Evolutionary conservation across 805 yeast genomes (phyloP).

Genomic region (Citeromyces matritensis): DNA sequence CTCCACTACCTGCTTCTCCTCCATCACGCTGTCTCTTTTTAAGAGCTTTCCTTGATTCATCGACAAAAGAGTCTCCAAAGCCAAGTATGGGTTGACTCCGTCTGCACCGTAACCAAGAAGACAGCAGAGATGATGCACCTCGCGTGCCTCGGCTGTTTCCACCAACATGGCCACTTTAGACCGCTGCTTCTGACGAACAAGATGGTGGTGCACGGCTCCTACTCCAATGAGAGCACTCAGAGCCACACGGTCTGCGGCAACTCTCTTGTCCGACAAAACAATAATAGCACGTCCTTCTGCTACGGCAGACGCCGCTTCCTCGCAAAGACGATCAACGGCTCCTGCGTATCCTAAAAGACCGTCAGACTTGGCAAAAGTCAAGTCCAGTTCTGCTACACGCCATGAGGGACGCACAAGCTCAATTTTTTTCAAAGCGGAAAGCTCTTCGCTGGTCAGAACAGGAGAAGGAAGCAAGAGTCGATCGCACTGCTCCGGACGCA

Average conservation of each 20-base stretch:
- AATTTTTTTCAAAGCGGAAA: constrained; percentile 61
- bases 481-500: constrained; percentile 86
- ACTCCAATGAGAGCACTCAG: constrained; percentile 83
- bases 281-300: constrained; percentile 61
- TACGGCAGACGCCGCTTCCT: constrained; percentile 77
- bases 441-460: constrained; percentile 57
- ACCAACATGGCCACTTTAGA: constrained; percentile 84
- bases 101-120: constrained; percentile 96
- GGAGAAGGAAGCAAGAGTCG: constrained; percentile 77
- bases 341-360: constrained; percentile 78
- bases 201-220: constrained; percentile 94
- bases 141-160: constrained; percentile 96
- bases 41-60: constrained; percentile 72
- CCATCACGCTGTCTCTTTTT: constrained; percentile 23
- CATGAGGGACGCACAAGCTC: constrained; percentile 70
- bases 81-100: constrained; percentile 88
- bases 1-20: constrained; percentile 44
- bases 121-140: constrained; percentile 92
- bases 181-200: constrained; percentile 91
- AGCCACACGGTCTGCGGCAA: constrained; percentile 43
- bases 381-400: constrained; percentile 73
- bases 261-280: constrained; percentile 55
- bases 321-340: constrained; percentile 77
- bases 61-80: constrained; percentile 75
- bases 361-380: constrained; percentile 71